A percentile compares a stretch with the other conserved stretches of the same genome.
These are phyloP conservation scores for Westerdykella aurantiaca DNA, from an alignment of 2,329 filamentous ascomycete genomes.

Conservation along the genomic window DNA sequence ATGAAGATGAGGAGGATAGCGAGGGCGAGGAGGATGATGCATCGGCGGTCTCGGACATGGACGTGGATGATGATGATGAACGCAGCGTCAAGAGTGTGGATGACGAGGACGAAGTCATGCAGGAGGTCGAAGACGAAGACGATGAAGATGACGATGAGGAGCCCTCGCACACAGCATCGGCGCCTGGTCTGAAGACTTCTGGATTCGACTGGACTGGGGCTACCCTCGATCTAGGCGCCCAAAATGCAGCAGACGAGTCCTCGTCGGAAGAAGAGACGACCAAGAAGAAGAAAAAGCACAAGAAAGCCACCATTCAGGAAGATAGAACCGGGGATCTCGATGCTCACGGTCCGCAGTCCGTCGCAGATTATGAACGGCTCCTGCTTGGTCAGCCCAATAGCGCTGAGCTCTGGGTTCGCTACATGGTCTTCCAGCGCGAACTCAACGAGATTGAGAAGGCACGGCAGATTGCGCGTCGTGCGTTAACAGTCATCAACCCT, in stretches of 20 bases:
- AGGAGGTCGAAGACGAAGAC: slow-evolving; percentile 33
- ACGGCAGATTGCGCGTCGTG: slow-evolving; percentile 82
- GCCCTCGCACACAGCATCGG: slow-evolving; percentile 16
- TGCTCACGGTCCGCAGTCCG: slow-evolving; percentile 77
- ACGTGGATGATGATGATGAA: slow-evolving; percentile 38
- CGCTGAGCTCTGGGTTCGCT: slow-evolving; percentile 89
- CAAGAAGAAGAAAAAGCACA: slow-evolving; percentile 64
- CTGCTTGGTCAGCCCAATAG: slow-evolving; percentile 88
- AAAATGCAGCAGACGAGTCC: slow-evolving; percentile 49
- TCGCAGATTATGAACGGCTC: slow-evolving; percentile 88
- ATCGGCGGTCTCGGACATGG: slow-evolving; percentile 14
- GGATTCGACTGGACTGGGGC: slow-evolving; percentile 87
- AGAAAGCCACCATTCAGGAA: slow-evolving; percentile 70
- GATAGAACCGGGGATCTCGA: slow-evolving; percentile 92
- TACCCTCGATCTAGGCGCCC: slow-evolving; percentile 47
- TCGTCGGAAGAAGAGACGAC: slow-evolving; percentile 47
- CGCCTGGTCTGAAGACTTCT: slow-evolving; percentile 59
- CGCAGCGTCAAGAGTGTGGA: slow-evolving; percentile 39
- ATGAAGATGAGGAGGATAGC: slow-evolving; percentile 39
- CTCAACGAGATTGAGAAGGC: slow-evolving; percentile 84
- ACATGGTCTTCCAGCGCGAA: slow-evolving; percentile 98
- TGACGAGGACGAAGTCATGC: slow-evolving; percentile 13
- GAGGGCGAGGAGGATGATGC: slow-evolving; percentile 41
- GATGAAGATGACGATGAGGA: slow-evolving; percentile 18
- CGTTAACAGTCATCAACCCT: slow-evolving; percentile 84